Evolutionary conservation across 2,329 filamentous ascomycete species (phyloP).

Genomic region (Paracoccidioides brasiliensis): DNA sequence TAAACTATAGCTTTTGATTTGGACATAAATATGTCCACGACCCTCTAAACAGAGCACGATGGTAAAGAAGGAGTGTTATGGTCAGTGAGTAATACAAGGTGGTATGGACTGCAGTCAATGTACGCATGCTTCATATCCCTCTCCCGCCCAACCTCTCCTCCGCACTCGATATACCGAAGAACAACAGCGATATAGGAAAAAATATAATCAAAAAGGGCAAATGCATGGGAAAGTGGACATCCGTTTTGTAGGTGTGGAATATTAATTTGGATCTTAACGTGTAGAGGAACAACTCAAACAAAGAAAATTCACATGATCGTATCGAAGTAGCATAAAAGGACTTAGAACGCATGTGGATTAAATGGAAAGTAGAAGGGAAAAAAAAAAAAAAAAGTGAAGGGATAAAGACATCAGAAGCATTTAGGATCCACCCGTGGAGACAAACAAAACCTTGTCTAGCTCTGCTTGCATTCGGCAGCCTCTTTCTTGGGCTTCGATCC

Average conservation of each 20-base stretch:
- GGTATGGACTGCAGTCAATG: no score
- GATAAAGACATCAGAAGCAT: not conserved
- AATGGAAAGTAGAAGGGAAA: not conserved
- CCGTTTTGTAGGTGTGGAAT: not conserved
- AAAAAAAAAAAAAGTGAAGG: not conserved
- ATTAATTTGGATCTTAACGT: conserved; percentile 1
- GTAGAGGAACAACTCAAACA: not conserved
- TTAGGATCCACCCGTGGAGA: not conserved
- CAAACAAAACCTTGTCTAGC: conserved; percentile 39
- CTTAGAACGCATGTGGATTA: not conserved
- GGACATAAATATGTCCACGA: no score
- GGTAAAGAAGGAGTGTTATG: no score
- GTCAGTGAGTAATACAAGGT: no score
- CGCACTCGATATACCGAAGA: no score
- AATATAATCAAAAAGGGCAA: not conserved
- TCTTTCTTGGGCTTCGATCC: conserved; percentile 85
- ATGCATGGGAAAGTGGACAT: not conserved
- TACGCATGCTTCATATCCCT: no score
- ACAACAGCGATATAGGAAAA: no score
- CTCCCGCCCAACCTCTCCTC: no score
- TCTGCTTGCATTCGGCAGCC: conserved; percentile 92
- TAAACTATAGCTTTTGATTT: no score
- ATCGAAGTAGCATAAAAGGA: not conserved
- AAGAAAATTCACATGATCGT: not conserved
- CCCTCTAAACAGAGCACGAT: no score